Evolutionary conservation across 176 grass and related monocot genomes (phyloP).

Genomic region (Zea mays): Zm-B73-REFERENCE-NAM-5.0 NC_050099.1:201489501-201490000

Average conservation of each 20-base stretch:
- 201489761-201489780: neutral
- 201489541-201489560: slow-evolving; percentile 73
- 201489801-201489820: neutral
- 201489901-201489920: neutral
- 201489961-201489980: no score
- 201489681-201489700: neutral
- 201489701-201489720: neutral
- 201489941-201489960: no score
- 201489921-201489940: neutral
- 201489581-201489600: slow-evolving; percentile 99
- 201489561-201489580: slow-evolving; percentile 88
- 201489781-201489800: neutral
- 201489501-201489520: slow-evolving; percentile 83
- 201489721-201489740: neutral
- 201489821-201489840: neutral
- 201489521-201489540: slow-evolving; percentile 89
- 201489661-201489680: neutral
- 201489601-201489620: slow-evolving; percentile 69
- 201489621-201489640: slow-evolving; percentile 38
- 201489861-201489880: neutral
- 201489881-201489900: no score
- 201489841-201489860: neutral
- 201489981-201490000: neutral
- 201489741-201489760: neutral
- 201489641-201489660: neutral